Evolutionary conservation across 345 rosid species (phyloP).

Genomic region (Microthlaspi erraticum): DNA sequence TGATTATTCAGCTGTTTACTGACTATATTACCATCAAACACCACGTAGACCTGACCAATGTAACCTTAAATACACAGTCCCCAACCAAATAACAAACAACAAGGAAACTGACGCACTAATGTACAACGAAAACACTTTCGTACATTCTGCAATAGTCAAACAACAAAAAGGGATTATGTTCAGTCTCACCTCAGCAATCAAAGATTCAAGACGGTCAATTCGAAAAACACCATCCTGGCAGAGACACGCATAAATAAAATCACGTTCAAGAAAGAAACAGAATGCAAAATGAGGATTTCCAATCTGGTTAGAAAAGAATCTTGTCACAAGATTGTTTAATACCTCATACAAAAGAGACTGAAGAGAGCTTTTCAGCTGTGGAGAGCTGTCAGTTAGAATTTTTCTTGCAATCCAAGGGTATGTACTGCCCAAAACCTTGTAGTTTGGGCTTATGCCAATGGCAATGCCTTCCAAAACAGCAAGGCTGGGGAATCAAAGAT

Average conservation of each 20-base stretch:
- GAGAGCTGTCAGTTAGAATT: slow-evolving; percentile 85
- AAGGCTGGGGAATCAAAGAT: slow-evolving; percentile 55
- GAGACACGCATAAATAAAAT: slow-evolving; percentile 14
- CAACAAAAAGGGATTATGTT: slow-evolving; percentile 2
- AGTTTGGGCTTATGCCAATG: slow-evolving; percentile 70
- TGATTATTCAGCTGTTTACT: slow-evolving; percentile 8
- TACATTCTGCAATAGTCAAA: slow-evolving; percentile 6
- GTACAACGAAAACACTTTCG: not conserved
- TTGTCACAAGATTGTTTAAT: slow-evolving; percentile 28
- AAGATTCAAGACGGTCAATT: slow-evolving; percentile 91
- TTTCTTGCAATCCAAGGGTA: slow-evolving; percentile 99
- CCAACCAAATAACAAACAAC: slow-evolving; percentile 5
- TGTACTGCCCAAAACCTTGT: slow-evolving; percentile 94
- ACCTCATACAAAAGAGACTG: slow-evolving; percentile 85
- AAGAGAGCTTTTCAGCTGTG: slow-evolving; percentile 77
- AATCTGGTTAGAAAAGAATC: slow-evolving; percentile 10
- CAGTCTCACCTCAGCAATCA: slow-evolving; percentile 75
- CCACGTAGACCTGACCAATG: not conserved
- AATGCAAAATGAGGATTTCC: not conserved
- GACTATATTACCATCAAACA: slow-evolving; percentile 3
- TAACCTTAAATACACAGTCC: slow-evolving; percentile 9
- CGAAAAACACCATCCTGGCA: slow-evolving; percentile 85
- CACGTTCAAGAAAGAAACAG: slow-evolving; percentile 36
- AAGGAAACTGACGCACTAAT: not conserved
- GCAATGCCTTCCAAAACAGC: slow-evolving; percentile 99